Evolutionary conservation across 192 early-diverging fungal genomes (phyloP).

Genomic region (Haplosporangium gracile): DNA sequence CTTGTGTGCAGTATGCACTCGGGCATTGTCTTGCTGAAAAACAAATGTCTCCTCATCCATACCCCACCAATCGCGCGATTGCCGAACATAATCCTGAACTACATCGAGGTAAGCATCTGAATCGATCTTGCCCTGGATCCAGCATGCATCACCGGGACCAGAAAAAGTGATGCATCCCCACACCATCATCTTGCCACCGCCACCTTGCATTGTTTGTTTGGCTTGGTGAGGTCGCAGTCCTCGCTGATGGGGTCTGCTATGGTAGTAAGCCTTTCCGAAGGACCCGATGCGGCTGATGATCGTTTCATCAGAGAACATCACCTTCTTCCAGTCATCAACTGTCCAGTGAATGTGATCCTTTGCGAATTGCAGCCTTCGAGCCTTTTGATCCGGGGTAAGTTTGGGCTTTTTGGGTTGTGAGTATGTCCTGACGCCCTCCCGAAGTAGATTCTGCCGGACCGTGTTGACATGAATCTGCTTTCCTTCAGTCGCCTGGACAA

Average conservation of each 20-base stretch:
- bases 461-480: constrained; percentile 9
- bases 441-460: not conserved
- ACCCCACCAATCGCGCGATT: not conserved
- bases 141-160: not conserved
- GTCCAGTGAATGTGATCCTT: constrained; percentile 19
- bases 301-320: constrained; percentile 20
- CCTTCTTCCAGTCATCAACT: not conserved
- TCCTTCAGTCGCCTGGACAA: constrained; percentile 19
- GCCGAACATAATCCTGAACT: not conserved
- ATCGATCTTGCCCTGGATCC: not conserved
- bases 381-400: not conserved
- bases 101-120: not conserved
- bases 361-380: constrained; percentile 16
- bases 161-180: not conserved
- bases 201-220: not conserved
- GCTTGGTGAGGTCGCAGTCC: not conserved
- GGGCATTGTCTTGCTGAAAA: constrained; percentile 23
- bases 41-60: not conserved
- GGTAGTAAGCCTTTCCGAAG: constrained; percentile 1
- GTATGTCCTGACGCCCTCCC: constrained; percentile 1
- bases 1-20: not conserved
- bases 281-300: constrained; percentile 8
- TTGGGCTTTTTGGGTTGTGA: constrained; percentile 6
- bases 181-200: constrained; percentile 5
- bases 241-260: not conserved